Evolutionary conservation across 2,329 filamentous ascomycete genomes (phyloP).

Genomic region (Polytolypa hystricis): DNA sequence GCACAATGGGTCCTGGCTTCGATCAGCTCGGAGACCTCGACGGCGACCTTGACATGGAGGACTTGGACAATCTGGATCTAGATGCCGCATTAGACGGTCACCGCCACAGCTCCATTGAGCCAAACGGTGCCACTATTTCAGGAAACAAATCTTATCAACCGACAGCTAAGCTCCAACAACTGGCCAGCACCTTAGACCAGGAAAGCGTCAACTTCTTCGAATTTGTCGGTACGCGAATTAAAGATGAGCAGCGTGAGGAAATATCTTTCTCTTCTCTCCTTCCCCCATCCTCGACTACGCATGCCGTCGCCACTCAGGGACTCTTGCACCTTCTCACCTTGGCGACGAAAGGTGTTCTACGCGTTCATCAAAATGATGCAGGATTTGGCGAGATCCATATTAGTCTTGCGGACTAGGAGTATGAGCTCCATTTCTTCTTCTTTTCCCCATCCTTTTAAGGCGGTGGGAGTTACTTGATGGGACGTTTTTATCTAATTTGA

Average conservation of each 20-base stretch:
- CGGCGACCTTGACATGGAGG: slow-evolving; percentile 10
- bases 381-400: slow-evolving; percentile 6
- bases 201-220: slow-evolving; percentile 54
- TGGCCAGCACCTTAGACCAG: slow-evolving; percentile 42
- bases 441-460: not conserved
- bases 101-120: slow-evolving; percentile 28
- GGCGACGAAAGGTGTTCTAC: slow-evolving; percentile 53
- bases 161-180: slow-evolving; percentile 34
- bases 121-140: slow-evolving; percentile 33
- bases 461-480: no score
- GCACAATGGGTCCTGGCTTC: slow-evolving; percentile 12
- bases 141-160: slow-evolving; percentile 44
- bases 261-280: slow-evolving; percentile 62
- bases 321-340: slow-evolving; percentile 64
- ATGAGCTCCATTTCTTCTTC: not conserved
- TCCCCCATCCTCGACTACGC: slow-evolving; percentile 42
- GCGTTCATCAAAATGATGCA: slow-evolving; percentile 47
- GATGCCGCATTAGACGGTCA: slow-evolving; percentile 18
- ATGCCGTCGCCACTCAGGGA: slow-evolving; percentile 59
- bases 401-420: slow-evolving; percentile 2
- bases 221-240: slow-evolving; percentile 43
- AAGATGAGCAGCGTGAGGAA: slow-evolving; percentile 19
- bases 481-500: no score
- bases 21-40: slow-evolving; percentile 1
- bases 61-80: slow-evolving; percentile 12